Evolutionary conservation across 2,329 filamentous ascomycete species (phyloP).

Genomic region (Lasiodiplodia sp.): DNA sequence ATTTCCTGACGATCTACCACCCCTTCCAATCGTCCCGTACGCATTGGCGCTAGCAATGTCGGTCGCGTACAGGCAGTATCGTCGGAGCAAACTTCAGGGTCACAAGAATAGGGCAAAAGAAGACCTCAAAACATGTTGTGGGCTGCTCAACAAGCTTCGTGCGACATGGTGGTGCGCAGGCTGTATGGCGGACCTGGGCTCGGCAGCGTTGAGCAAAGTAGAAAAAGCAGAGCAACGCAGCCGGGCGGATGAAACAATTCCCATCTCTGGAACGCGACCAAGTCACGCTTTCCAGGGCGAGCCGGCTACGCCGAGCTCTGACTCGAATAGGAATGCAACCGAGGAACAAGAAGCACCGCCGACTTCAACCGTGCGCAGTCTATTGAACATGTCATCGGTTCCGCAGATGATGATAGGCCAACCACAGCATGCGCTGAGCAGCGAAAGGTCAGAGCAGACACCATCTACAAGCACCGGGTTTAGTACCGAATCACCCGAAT

Average conservation of each 20-base stretch:
- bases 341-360: neutral
- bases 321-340: neutral
- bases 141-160: conserved; percentile 52
- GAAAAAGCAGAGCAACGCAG: conserved; percentile 33
- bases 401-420: conserved; percentile 17
- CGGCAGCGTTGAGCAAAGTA: conserved; percentile 49
- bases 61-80: conserved; percentile 64
- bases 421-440: conserved; percentile 46
- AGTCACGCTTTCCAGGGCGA: conserved; percentile 1
- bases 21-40: conserved; percentile 63
- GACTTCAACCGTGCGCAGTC: conserved; percentile 4
- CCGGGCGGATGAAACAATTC: conserved; percentile 25
- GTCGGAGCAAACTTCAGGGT: conserved; percentile 57
- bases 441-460: conserved; percentile 41
- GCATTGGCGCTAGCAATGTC: conserved; percentile 62
- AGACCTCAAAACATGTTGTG: conserved; percentile 54
- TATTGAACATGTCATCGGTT: conserved; percentile 19
- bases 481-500: conserved; percentile 46
- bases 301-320: neutral
- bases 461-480: conserved; percentile 31
- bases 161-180: conserved; percentile 56
- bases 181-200: conserved; percentile 53
- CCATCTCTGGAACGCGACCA: conserved; percentile 13
- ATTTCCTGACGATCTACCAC: conserved; percentile 55
- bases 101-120: conserved; percentile 56